Evolutionary conservation across 2,329 filamentous ascomycete genomes (phyloP), one percentile per base, ranked within the genome.

Genomic region (Cladophialophora carrionii): DNA sequence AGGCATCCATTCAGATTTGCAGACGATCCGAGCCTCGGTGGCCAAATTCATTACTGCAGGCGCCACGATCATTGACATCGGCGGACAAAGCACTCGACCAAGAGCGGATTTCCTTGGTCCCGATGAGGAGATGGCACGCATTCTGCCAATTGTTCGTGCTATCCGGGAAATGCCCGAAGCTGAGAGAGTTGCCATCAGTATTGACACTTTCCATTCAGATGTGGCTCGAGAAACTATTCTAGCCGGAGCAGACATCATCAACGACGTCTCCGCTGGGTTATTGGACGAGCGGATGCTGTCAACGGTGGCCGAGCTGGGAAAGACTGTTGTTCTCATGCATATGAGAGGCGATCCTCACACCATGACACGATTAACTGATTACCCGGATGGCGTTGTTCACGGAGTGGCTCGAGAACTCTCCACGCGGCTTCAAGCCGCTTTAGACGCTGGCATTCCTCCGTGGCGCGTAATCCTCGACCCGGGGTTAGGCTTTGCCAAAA

Each of bases 391-490:
- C 2, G 77, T 96, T 26, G 79, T 94, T 22, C 75, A 82, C 0
- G 86, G 85, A 9, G 82, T 96, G 2, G 86, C 84, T 5, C 71
- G 75, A 1, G 93, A 96, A 77, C 85, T 97, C 4, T 79, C 84
- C 2, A 82, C 79, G 8, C 89, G 93, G 17, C 84, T 98, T 4
- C 80, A 80, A 0, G 90, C 86, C 1, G 95, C 95, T n/a, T 79
- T 96, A 76, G 83, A 81, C 14, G 92, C 92, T 0, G 95, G 95
- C 0, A 85, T 99, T 51, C 85, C 91, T 3, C 88, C 93, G 56
- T 99, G 95, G 95, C 90, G 94, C 70, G 96, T 99, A 69, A 88
- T 98, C 37, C 86, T 98, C 1, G 95, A 99, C 75, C 95, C 95
- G 0, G 95, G 95, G 0, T 85, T 99, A 34, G 95, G 95, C 0